Evolutionary conservation across 257 asterid species (phyloP), one percentile per base, ranked within the genome.

Genomic region (Scutellaria barbata): DNA sequence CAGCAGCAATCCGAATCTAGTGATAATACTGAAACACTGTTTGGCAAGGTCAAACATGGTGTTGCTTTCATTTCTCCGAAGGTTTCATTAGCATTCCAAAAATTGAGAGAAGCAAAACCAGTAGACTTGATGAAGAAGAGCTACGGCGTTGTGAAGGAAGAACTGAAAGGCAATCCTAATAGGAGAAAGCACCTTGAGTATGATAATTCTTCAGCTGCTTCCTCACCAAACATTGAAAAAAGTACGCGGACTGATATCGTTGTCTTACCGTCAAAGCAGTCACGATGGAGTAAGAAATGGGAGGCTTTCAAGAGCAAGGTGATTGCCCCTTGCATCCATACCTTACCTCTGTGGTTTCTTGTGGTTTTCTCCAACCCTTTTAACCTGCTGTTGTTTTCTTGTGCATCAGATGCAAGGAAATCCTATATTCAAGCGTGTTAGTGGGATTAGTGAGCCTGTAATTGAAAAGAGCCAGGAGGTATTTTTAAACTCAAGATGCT

Each of bases 391-490:
- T 56, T 72, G 11, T 33, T 61, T 12, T 58, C 66, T 71, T 16
- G 10, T 75, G 75, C 75, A 42, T 61, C 87, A 94, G 99, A 81
- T 94, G 90, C 97, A 83, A 72, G 90, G 96, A 57, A 76, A 85
- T 78, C 85, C 91, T 41, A 63, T 80, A 56, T 94, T 85, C 84
- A 89, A 83, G 82, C 90, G 80, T 22, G 85, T 79, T 66, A 85
- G 87, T 80, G 92, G 96, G 60, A 48, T 85, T 66, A 83, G 96
- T 63, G 95, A 88, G 80, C 99, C 99, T 66, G 96, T 88, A 63
- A 82, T 86, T 63, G 85, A 77, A 59, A 92, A 86, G 77, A 85
- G 96, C 80, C 94, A 89, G 81, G 98, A 93, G 95, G 98, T 93
- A 82, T 63, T 69, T 80, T 65, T 50, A 17, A 50, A 68, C 62